Evolutionary conservation across 2,329 filamentous ascomycete species (phyloP), one percentile per base, ranked within the genome.

Genomic region (Phaeosphaeriaceae sp.): DNA sequence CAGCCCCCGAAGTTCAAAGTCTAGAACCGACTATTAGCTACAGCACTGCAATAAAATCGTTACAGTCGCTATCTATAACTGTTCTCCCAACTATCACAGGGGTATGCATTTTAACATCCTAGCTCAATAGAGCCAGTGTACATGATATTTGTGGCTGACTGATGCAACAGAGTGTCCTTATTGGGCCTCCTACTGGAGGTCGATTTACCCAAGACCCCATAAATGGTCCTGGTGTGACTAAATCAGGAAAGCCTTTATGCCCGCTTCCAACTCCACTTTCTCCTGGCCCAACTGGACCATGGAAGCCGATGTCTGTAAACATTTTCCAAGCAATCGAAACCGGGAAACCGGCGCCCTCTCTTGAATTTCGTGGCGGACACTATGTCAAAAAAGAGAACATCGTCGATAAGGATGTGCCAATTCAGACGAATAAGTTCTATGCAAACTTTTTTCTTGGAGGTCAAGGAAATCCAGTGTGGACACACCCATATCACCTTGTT

Each of bases 391-490:
- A 73, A 37, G 56, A 69, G 15, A 68, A 73, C 15, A 70, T 74
- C 13, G 68, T 75, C 6, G 70, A 76, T 35, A 50, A 71, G 36
- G 54, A 69, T 40, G 64, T 71, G 6, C 73, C 87, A 4, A 77
- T 90, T 26, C 77, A 83, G 46, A 93, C 90, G 21, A 93, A 93
- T 79, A 93, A 92, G 46, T 81, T 81, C 52, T 81, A 80, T 49
- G 74, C 87, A 61, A 95, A 94, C 64, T 86, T 96, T 64, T 91
- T 91, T 71, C 79, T 97, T 0, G 89, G 86, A 4, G 81, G 79
- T 37, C 91, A 95, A 70, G 82, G 77, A 3, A 81, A 81, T 4
- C 81, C 87, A 0, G 82, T 86, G 0, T 97, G 88, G 75, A 87
- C 89, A 1, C 87, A 92, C 65, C 93, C 78, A 4, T 81, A 79